Conservation (phyloP, 495 filamentous ascomycete genomes). For the Aspergillus nanangensis region DNA sequence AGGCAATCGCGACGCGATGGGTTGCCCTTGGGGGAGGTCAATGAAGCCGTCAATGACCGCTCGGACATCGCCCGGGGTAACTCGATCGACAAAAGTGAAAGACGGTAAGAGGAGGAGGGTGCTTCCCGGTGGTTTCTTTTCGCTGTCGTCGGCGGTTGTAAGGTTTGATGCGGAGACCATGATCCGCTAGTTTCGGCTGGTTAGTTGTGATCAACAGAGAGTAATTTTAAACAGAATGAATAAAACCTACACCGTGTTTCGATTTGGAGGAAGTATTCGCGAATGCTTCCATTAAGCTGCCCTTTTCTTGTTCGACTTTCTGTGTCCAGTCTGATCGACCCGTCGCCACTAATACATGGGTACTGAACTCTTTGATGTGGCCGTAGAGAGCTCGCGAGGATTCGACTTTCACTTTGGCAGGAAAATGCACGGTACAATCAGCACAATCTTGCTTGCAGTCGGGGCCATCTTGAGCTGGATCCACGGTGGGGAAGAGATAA, state of each 20-base stretch:
- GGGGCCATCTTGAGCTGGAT: conserved; percentile 68
- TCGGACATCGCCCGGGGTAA: conserved; percentile 63
- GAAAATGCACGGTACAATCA: conserved; percentile 70
- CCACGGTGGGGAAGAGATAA: conserved; percentile 51
- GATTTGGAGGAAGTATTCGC: conserved; percentile 52
- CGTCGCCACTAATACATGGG: conserved; percentile 87
- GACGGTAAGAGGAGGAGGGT: conserved; percentile 81
- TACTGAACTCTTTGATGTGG: conserved; percentile 75
- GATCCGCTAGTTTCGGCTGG: conserved; percentile 51
- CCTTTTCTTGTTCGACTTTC: conserved; percentile 79
- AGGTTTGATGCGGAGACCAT: conserved; percentile 95
- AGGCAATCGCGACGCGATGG: conserved; percentile 20
- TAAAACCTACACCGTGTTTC: conserved; percentile 62
- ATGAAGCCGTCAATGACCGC: conserved; percentile 65
- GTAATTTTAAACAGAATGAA: too few species aligned
- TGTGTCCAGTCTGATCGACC: conserved; percentile 89
- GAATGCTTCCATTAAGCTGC: conserved; percentile 89
- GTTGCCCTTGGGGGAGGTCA: conserved; percentile 53
- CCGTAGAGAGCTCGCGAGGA: conserved; percentile 74
- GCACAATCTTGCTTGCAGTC: conserved; percentile 85
- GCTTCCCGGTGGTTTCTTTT: conserved; percentile 52
- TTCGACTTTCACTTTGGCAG: conserved; percentile 69
- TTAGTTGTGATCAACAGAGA: conserved; percentile 9
- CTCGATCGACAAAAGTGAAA: conserved; percentile 78
- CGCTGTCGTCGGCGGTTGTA: conserved; percentile 27